A percentile compares a stretch with the other conserved stretches of the same genome.
These are phyloP conservation scores for Tolypocladium paradoxum DNA, from an alignment of 2,329 filamentous ascomycete species.

Conservation along the genomic window DNA sequence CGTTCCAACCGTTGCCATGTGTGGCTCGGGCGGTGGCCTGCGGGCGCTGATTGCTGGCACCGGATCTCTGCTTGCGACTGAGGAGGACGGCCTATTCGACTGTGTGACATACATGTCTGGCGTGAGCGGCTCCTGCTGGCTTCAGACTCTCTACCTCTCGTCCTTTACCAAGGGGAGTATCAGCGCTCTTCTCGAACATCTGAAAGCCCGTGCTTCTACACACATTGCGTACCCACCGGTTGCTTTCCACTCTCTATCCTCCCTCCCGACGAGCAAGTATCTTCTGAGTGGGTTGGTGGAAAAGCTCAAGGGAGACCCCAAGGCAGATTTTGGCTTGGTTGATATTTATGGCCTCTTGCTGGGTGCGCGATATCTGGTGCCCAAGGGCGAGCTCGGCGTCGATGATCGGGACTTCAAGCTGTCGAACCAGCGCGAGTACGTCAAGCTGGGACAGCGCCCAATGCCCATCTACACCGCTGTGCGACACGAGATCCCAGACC, in stretches of 20 bases:
- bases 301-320: constrained; percentile 65
- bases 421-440: constrained; percentile 70
- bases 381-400: constrained; percentile 63
- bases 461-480: constrained; percentile 94
- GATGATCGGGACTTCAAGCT: constrained; percentile 76
- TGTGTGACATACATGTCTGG: constrained; percentile 92
- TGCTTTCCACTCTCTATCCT: constrained; percentile 70
- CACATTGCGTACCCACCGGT: constrained; percentile 90
- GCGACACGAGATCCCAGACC: constrained; percentile 79
- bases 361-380: constrained; percentile 74
- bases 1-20: constrained; percentile 86
- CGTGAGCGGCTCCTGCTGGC: constrained; percentile 93
- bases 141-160: constrained; percentile 71
- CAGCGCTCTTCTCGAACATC: constrained; percentile 62
- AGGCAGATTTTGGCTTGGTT: constrained; percentile 76
- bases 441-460: constrained; percentile 70
- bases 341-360: constrained; percentile 86
- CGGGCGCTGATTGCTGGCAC: constrained; percentile 83
- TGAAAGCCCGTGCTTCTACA: constrained; percentile 73
- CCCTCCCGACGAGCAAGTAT: constrained; percentile 86
- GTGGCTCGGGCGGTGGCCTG: constrained; percentile 84
- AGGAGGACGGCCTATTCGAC: constrained; percentile 83
- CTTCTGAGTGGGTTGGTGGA: constrained; percentile 82
- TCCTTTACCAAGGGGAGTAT: constrained; percentile 62
- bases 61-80: constrained; percentile 73